Evolutionary conservation across 2,329 filamentous ascomycete species (phyloP), one percentile per base, ranked within the genome.

Genomic region (Dryadomyces quercus-mongolicae): DNA sequence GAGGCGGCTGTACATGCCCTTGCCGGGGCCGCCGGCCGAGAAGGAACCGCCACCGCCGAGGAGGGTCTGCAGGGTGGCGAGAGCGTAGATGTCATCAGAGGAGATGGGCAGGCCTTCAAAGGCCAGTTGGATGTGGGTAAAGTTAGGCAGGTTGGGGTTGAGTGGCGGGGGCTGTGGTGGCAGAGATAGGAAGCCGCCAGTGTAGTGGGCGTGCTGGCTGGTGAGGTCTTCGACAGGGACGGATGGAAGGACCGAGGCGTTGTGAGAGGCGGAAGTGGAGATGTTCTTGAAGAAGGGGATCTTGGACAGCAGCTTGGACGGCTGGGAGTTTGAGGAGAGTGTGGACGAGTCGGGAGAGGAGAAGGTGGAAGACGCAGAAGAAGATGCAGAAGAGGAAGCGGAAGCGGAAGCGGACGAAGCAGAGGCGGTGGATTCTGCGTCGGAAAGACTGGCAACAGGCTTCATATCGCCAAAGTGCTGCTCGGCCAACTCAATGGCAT

Each of bases 1-100:
- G 9, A 98, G 81, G 13, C 93, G 86, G 42, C 88, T 95, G 76
- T 97, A 97, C 93, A 98, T 98, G 68, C 93, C 93, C 74, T 98
- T 98, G 53, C 93, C 93, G 5, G 93, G 93, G 0, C 93, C 93
- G 62, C 93, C 93, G 53, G 93, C 93, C 16, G 88, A 95, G 74
- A 98, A 98, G 54, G 91, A 96, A 22, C 93, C 93, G 50, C 93
- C 93, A 49, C 93, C 93, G 55, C 93, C 93, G 38, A 98, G 87
- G 10, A 98, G 85, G 1, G 90, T 97, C 70, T 97, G 94, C 1
- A 98, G 77, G 0, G 92, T 95, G 7, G 93, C 93, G 47, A 97
- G 83, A 18, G 93, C 91, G 71, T 97, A 98, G 64, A 98, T 96
- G 67, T 97, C 92, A 13, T 88, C 83, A 2, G 87, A 92, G 21